Evolutionary conservation across 208 protist genomes (phyloP).

Genomic region (Trypanosoma cruzi): DNA sequence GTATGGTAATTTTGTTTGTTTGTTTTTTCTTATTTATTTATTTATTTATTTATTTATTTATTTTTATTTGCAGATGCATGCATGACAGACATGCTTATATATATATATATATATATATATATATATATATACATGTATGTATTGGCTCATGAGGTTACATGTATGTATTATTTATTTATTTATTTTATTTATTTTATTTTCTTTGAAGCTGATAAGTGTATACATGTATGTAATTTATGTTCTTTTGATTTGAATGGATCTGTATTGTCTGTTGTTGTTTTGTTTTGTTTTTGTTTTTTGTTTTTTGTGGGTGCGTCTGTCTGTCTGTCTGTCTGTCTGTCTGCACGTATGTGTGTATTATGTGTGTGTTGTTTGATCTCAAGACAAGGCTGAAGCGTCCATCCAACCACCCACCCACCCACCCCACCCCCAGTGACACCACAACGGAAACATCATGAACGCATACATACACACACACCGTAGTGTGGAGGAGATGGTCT

Average conservation of each 20-base stretch:
- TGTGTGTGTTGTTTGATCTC: not conserved
- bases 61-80: no score
- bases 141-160: no score
- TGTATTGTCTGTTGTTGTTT: not conserved
- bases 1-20: no score
- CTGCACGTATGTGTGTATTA: not conserved
- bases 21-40: no score
- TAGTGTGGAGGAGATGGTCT: not conserved
- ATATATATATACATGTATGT: conserved; percentile 1
- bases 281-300: not conserved
- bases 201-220: no score
- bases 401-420: not conserved
- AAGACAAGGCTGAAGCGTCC: not conserved
- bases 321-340: conserved; percentile 8
- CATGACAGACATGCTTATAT: not conserved
- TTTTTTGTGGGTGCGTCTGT: not conserved
- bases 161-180: no score
- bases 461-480: no score
- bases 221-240: no score
- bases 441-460: not conserved
- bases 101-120: conserved; percentile 1
- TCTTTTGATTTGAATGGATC: no score
- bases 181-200: no score
- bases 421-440: not conserved
- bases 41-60: no score